Evolutionary conservation across 2,329 filamentous ascomycete genomes (phyloP).

Genomic region (Colletotrichum abscissum): DNA sequence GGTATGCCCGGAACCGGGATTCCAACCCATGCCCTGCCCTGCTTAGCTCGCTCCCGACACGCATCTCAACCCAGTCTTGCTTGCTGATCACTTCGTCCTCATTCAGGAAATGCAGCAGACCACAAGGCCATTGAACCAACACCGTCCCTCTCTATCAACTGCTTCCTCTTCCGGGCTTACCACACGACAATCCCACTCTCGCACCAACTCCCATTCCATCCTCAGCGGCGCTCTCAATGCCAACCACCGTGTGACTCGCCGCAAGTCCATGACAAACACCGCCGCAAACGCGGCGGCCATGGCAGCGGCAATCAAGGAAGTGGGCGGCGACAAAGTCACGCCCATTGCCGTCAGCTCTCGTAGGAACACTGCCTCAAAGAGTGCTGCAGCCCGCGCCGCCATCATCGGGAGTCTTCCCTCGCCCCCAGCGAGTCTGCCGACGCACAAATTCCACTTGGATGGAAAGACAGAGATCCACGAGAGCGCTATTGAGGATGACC

Average conservation of each 20-base stretch:
- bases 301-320: conserved; percentile 77
- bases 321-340: conserved; percentile 66
- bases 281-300: conserved; percentile 80
- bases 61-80: conserved; percentile 41
- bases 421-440: conserved; percentile 76
- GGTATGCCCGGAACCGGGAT: conserved; percentile 54
- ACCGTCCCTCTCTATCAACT: conserved; percentile 69
- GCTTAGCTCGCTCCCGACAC: conserved; percentile 28
- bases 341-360: conserved; percentile 69
- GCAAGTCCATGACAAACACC: conserved; percentile 90
- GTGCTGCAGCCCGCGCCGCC: conserved; percentile 62
- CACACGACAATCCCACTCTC: conserved; percentile 72
- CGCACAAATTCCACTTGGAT: conserved; percentile 62
- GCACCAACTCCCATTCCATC: conserved; percentile 85
- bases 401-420: conserved; percentile 69
- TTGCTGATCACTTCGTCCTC: conserved; percentile 51
- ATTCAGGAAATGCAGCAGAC: conserved; percentile 72
- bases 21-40: conserved; percentile 30
- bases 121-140: conserved; percentile 74
- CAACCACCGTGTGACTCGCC: conserved; percentile 87
- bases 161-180: conserved; percentile 68
- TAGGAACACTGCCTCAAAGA: conserved; percentile 77
- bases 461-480: conserved; percentile 64
- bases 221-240: conserved; percentile 82
- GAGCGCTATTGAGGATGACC: conserved; percentile 77